Evolutionary conservation across 2,329 filamentous ascomycete species (phyloP), one percentile per base, ranked within the genome.

Genomic region (Aspergillus aculeatinus): DNA sequence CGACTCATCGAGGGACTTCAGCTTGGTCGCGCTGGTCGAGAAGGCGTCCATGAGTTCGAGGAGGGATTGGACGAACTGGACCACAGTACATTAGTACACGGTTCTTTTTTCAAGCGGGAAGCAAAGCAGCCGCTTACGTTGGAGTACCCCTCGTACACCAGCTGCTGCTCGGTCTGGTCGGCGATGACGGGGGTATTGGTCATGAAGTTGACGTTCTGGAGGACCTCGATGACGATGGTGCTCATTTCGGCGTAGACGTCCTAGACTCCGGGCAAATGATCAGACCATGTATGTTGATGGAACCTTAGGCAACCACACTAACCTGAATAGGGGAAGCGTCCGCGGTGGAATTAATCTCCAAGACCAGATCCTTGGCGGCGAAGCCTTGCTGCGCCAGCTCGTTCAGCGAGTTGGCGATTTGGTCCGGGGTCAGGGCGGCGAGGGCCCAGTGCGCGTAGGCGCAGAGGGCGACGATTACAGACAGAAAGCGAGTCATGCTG

Each of bases 21-120:
- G 5, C 10, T 9, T 3, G 2, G 42, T 23, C 7, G 53, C 53
- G 12, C 25, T 48, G 44, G n/a, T 16, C 25, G 53, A 35, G 19
- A 55, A 55, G 7, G 53, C 53, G 7, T 55, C 53, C 53, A 48
- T 55, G 42, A 55, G 53, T 23, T 55, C 53, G 11, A 55, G 25
- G 42, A 55, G 53, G 16, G 53, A 55, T 48, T 55, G 53, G n/a
- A 55, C 53, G 53, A 55, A 55, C 53, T 55, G 31, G 14, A 51
- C 4, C 3, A 14, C 2, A 9, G 25, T 11, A 7, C 27, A 29
- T 29, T 29, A 29, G 27, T 29, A 2, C 27, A 29, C 2, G 2
- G 2, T 29, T 9, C 27, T 2, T 27, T 2, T 27, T 1, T 9
- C 7, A 9, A 2, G 27, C 6, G 27, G 27, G 27, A 29, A 9